Base-by-base conservation (phyloP, 768 basidiomycete genomes). In the Trametopsis cervina region DNA sequence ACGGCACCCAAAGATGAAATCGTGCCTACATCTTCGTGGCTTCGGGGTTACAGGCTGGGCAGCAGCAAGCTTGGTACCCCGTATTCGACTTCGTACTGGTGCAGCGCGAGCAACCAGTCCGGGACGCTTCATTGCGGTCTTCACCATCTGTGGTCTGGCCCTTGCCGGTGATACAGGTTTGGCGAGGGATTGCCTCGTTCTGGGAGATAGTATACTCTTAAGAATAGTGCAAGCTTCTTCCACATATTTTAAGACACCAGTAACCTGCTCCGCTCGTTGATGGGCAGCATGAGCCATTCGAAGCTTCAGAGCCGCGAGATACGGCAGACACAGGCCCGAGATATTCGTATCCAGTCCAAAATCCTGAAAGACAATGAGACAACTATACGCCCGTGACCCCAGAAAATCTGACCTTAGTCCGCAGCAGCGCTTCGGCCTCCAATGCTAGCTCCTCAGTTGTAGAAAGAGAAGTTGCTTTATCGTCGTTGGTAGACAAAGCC, bases 201-300 rank as follows among this genome's bases (percentile, higher is more conserved):
- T 44, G 4, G 50, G 26, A 11, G 52, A 39, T 1, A 78, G 52
- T 33, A 73, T 56, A 15, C 63, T 44, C 38, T 66, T 70, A 35
- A 87, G 69, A 23, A 77, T 60, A 26, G 53, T 61, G 53, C 74
- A 80, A 0, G 80, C 84, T 12, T 74, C 65, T 10, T 75, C 77
- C 1, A 77, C 68, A 41, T 81, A 78, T n/a, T 65, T 57, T 6
- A 74, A 64, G 36, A 88, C 71, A 1, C 72, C 57, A 0, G 63
- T 47, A 46, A 66, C 70, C 58, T 78, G 73, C 20, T 76, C 70
- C 7, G 62, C 66, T 4, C 66, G 69, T 12, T 78, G 75, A 63
- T 92, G 88, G 0, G 78, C 74, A 57, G 87, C 81, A 17, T 93
- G 66, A 0, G 83, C 80, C 39, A 79, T 66, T 81, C 83, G 86